Evolutionary conservation across 2,329 filamentous ascomycete genomes (phyloP).

Genomic region (Sarocladiaceae sp.): DNA sequence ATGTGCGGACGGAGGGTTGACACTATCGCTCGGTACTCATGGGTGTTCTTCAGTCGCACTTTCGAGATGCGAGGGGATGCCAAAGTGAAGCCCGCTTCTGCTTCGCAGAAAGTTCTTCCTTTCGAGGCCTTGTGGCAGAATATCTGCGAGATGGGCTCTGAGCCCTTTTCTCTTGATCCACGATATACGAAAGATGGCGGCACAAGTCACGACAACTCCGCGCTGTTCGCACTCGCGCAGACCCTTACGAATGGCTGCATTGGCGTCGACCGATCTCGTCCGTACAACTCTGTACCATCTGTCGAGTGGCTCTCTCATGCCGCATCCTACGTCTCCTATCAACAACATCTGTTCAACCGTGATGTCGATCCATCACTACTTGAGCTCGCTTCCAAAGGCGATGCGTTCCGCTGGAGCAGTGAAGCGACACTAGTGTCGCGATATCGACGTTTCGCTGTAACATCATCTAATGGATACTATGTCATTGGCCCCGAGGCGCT

Average conservation of each 20-base stretch:
- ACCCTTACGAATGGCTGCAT: slow-evolving; percentile 29
- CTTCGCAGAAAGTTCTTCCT: neutral
- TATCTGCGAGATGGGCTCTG: neutral
- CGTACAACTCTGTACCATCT: slow-evolving; percentile 19
- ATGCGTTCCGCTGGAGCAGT: slow-evolving; percentile 30
- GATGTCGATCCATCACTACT: slow-evolving; percentile 19
- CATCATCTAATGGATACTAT: slow-evolving; percentile 23
- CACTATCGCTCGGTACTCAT: slow-evolving; percentile 18
- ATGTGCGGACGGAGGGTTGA: slow-evolving; percentile 26
- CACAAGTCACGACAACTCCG: slow-evolving; percentile 14
- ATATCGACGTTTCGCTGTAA: slow-evolving; percentile 27
- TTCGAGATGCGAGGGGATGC: slow-evolving; percentile 23
- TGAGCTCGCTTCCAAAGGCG: slow-evolving; percentile 21
- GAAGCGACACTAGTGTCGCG: slow-evolving; percentile 30
- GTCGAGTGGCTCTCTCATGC: slow-evolving; percentile 25
- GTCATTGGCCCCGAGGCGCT: slow-evolving; percentile 28
- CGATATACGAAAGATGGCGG: neutral
- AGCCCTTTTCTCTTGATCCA: neutral
- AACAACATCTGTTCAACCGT: neutral
- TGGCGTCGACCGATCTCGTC: slow-evolving; percentile 21
- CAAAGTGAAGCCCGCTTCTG: slow-evolving; percentile 3
- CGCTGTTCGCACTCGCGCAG: slow-evolving; percentile 28
- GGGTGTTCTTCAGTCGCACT: slow-evolving; percentile 24
- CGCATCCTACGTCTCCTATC: slow-evolving; percentile 24
- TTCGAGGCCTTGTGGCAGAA: slow-evolving; percentile 5